Base-by-base conservation (phyloP, 768 basidiomycete species). In the Suillus ampliporus region DNA sequence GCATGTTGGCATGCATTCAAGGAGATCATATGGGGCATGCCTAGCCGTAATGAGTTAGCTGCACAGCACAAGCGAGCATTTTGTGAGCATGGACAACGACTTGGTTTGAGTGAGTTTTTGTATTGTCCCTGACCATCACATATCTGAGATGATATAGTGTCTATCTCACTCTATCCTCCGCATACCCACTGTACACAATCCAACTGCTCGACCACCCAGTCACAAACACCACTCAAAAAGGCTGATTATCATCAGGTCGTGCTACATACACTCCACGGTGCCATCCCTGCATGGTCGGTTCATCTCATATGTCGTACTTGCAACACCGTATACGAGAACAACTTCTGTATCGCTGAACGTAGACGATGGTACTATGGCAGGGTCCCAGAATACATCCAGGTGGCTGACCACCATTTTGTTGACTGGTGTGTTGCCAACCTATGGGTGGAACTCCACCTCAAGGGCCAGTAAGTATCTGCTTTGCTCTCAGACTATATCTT, bases 351-450 rank as follows among this genome's bases (percentile, higher is more conserved):
- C 19, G 7, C n/a, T 19, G 38, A 19, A 23, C 11, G 10, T 21
- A 17, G 28, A 37, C 21, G 48, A 15, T 60, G 58, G 34, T 68
- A 65, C 35, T 65, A 68, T 26, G 62, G 59, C 1, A 64, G 67
- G 15, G 60, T 67, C 23, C 66, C 66, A 21, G 52, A 54, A 2
- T 28, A 56, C 3, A 43, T 67, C 15, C 64, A 67, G 44, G 67
- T 63, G 2, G 62, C 64, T n/a, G 53, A 65, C 43, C 64, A 65
- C n/a, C 63, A 63, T n/a, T 67, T 64, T 28, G 44, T 67, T 21
- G 66, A 67, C n/a, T 28, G 54, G 2, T 37, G 60, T 19, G 59
- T 76, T n/a, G 40, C 70, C 17, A 64, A 67, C 4, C 19, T 52
- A 23, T 60, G 59, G 59, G 40, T 28, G 9, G 40, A 60, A 9